phyloP scores from a whole-genome alignment of 192 early-diverging fungal genomes.

The Coemansia sp. region DNA sequence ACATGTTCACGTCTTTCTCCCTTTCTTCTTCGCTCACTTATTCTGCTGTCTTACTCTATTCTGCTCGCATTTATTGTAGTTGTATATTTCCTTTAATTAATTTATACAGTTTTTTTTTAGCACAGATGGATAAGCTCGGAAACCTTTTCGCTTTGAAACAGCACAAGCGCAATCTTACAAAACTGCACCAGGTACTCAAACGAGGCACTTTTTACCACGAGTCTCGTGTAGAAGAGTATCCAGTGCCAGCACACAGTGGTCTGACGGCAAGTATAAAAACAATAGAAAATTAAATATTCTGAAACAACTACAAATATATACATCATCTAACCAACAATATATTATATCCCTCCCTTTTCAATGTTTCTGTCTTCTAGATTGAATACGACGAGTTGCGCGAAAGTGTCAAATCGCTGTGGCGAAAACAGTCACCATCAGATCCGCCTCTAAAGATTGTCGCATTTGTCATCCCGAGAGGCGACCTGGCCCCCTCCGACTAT shows the following conservation, averaged over 20 bases:
- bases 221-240: slow-evolving; percentile 11
- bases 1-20: no score
- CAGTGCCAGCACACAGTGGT: slow-evolving; percentile 9
- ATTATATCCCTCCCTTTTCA: no score
- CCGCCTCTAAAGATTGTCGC: slow-evolving; percentile 18
- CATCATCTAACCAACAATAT: not conserved
- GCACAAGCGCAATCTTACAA: slow-evolving; percentile 15
- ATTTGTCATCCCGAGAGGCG: slow-evolving; percentile 26
- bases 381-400: slow-evolving; percentile 41
- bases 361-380: no score
- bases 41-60: no score
- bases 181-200: slow-evolving; percentile 4
- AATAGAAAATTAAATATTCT: not conserved
- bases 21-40: no score
- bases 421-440: slow-evolving; percentile 21
- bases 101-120: not conserved
- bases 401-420: slow-evolving; percentile 31
- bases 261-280: slow-evolving; percentile 20
- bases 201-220: not conserved
- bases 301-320: not conserved
- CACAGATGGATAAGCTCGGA: not conserved
- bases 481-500: slow-evolving; percentile 15
- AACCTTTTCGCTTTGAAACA: not conserved
- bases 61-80: no score
- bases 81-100: no score